A percentile compares a stretch with the other conserved stretches of the same genome.
phyloP scores from a whole-genome alignment of 257 asterid genomes.

The Ocimum tenuiflorum region DNA sequence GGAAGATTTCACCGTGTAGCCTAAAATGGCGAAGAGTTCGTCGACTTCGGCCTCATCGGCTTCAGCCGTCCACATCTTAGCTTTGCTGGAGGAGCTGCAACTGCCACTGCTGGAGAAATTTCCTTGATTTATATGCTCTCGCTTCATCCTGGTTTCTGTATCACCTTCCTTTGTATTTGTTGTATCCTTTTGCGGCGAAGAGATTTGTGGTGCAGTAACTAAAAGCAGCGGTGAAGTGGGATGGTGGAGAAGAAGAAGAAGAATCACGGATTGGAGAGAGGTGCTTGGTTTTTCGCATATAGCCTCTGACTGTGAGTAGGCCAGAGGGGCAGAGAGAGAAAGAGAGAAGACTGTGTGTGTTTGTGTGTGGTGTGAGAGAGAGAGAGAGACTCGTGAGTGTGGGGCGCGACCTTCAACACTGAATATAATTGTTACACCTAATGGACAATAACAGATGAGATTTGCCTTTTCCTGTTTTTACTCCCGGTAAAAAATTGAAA shows the following conservation, averaged over 20 bases:
- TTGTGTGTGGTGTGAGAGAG: neutral
- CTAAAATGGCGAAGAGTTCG: constrained; percentile 59
- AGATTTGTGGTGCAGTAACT: neutral
- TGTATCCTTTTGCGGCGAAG: neutral
- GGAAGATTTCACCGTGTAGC: constrained; percentile 57
- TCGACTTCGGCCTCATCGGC: constrained; percentile 38
- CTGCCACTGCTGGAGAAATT: constrained; percentile 29
- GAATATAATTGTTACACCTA: constrained; percentile 5
- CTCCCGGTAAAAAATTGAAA: neutral
- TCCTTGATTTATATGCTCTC: constrained; percentile 11
- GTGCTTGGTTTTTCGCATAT: constrained; percentile 35
- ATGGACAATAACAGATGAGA: neutral
- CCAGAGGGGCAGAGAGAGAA: neutral
- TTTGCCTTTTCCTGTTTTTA: neutral
- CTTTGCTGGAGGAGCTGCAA: constrained; percentile 23
- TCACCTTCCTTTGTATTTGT: neutral
- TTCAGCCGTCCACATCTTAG: constrained; percentile 37
- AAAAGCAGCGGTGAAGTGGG: too few relatives aligned
- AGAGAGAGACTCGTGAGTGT: constrained; percentile 27
- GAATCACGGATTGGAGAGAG: neutral
- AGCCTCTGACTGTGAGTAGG: constrained; percentile 13
- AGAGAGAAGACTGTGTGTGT: constrained; percentile 3
- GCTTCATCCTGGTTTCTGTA: constrained; percentile 14
- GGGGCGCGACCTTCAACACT: constrained; percentile 32
- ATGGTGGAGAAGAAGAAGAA: neutral